These are phyloP conservation scores for Isoetes engelmannii DNA, from an alignment of 83 land plant species.

Conservation along the genomic window DNA sequence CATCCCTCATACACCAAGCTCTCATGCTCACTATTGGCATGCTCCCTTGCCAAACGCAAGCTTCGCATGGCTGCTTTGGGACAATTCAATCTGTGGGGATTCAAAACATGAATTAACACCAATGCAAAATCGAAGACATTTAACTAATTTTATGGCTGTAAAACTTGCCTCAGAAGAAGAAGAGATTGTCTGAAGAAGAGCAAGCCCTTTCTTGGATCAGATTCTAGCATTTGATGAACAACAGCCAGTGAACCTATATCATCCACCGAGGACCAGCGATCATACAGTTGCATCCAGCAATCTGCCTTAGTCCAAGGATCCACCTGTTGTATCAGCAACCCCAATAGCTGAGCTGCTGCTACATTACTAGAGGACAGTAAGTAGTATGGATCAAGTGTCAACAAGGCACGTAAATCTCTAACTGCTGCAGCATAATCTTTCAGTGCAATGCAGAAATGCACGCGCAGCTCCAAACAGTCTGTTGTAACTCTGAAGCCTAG, in stretches of 20 bases:
- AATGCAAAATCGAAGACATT: not conserved
- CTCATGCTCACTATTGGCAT: slow-evolving; percentile 58
- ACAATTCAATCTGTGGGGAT: slow-evolving; percentile 56
- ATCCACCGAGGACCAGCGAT: slow-evolving; percentile 95
- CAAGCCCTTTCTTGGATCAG: slow-evolving; percentile 71
- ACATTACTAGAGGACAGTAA: slow-evolving; percentile 72
- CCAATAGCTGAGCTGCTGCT: slow-evolving; percentile 58
- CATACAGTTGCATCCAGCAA: slow-evolving; percentile 96
- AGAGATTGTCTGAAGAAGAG: slow-evolving; percentile 80
- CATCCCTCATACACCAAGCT: slow-evolving; percentile 90
- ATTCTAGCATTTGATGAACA: slow-evolving; percentile 89
- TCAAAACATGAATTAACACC: not conserved
- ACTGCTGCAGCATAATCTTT: slow-evolving; percentile 76
- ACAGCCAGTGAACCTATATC: slow-evolving; percentile 91
- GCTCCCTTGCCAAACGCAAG: slow-evolving; percentile 74
- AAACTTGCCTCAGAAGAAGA: slow-evolving; percentile 65
- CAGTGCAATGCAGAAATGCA: slow-evolving; percentile 63
- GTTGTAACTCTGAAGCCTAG: slow-evolving; percentile 82
- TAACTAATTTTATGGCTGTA: not conserved
- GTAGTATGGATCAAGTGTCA: slow-evolving; percentile 72
- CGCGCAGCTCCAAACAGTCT: slow-evolving; percentile 77
- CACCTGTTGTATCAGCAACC: slow-evolving; percentile 48
- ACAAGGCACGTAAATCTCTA: slow-evolving; percentile 64
- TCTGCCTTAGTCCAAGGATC: slow-evolving; percentile 74
- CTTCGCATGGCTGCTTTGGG: slow-evolving; percentile 95